These are phyloP conservation scores for Didymella glomerata DNA, from an alignment of 2,329 filamentous ascomycete species.

Conservation along the genomic window DNA sequence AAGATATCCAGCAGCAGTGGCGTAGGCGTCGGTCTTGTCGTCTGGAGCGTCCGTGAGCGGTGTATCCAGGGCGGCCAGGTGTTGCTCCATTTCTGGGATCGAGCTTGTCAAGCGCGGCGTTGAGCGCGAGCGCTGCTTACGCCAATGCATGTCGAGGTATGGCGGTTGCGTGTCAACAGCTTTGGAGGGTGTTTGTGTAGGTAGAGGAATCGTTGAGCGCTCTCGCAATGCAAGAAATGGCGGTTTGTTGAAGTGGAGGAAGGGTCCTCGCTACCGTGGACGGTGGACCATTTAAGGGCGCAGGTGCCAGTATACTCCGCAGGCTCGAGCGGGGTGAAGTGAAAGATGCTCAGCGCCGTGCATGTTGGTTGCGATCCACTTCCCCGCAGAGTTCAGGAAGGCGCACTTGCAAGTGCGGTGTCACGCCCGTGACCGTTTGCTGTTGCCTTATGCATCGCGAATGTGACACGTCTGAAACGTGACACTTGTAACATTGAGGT, in stretches of 20 bases:
- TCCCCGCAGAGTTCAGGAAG: conserved; percentile 1
- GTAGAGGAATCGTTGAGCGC: neutral
- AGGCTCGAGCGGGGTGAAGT: conserved; percentile 8
- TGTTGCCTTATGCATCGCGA: conserved; percentile 11
- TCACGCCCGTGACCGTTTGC: conserved; percentile 4
- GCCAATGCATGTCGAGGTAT: conserved; percentile 8
- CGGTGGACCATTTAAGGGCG: conserved; percentile 1
- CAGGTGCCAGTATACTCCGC: neutral
- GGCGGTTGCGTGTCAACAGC: neutral
- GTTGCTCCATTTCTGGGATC: conserved; percentile 5
- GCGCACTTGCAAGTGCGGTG: neutral
- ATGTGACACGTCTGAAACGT: conserved; percentile 5
- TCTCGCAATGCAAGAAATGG: neutral
- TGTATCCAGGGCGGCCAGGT: conserved; percentile 3
- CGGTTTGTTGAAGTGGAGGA: neutral
- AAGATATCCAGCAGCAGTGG: neutral
- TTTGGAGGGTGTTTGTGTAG: neutral
- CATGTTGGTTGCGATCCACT: neutral
- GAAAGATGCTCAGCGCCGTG: neutral
- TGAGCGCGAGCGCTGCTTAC: conserved; percentile 6
- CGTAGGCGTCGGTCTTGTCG: neutral
- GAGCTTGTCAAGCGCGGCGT: conserved; percentile 2
- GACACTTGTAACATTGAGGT: conserved; percentile 4
- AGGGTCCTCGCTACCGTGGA: conserved; percentile 12
- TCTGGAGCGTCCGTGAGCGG: neutral